Percentiles rank a stretch among this genome's conserved stretches.
These are phyloP conservation scores for Cenchrus purpureus DNA, from an alignment of 176 grass and related monocot species.

Conservation along the genomic window DNA sequence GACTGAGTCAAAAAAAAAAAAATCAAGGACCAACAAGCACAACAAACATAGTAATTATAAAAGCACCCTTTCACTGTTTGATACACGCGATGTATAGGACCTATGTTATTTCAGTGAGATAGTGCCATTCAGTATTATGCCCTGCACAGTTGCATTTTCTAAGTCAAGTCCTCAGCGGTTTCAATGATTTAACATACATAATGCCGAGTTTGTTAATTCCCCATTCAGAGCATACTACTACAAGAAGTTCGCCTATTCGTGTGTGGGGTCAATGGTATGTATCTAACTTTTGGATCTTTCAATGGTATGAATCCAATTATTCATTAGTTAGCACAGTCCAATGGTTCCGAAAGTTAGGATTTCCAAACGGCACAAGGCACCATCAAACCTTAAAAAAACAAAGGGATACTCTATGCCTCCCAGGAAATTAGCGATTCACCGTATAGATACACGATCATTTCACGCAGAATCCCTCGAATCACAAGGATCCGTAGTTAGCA, in stretches of 20 bases:
- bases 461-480: background rate
- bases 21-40: slow-evolving; percentile 13
- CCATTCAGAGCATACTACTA: background rate
- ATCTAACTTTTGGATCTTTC: no score
- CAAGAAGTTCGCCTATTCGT: background rate
- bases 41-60: background rate
- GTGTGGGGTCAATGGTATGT: no score
- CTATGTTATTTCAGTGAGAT: background rate
- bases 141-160: slow-evolving; percentile 10
- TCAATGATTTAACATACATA: background rate
- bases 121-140: background rate
- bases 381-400: background rate
- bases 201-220: background rate
- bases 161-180: background rate
- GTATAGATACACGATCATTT: background rate
- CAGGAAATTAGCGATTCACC: background rate
- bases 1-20: slow-evolving; percentile 40
- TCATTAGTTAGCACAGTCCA: background rate
- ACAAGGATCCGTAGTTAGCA: background rate
- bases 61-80: background rate
- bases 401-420: background rate
- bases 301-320: no score
- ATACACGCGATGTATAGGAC: background rate
- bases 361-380: background rate
- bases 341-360: background rate